Conservation (phyloP, 768 basidiomycete genomes). For the Psilocybe cyanescens region DNA sequence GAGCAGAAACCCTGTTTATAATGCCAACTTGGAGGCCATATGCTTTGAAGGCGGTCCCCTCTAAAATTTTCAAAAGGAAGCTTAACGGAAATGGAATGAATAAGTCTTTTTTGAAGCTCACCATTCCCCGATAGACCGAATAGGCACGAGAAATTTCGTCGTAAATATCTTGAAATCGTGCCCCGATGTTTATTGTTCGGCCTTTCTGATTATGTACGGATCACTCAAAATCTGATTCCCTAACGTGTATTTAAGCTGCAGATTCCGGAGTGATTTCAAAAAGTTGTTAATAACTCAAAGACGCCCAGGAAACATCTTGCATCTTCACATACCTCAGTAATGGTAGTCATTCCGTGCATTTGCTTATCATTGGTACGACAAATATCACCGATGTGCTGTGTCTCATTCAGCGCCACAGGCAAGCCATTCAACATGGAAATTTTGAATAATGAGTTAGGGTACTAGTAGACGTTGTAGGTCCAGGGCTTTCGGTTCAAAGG, state of each 20-base stretch:
- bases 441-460: conserved; percentile 37
- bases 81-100: not conserved
- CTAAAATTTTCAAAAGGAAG: not conserved
- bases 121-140: conserved; percentile 12
- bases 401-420: conserved; percentile 46
- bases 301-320: not conserved
- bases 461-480: conserved; percentile 13
- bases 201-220: conserved; percentile 32
- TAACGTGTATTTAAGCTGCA: conserved; percentile 38
- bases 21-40: not conserved
- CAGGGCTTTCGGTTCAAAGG: no score
- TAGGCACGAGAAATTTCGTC: conserved; percentile 29
- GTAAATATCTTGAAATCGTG: conserved; percentile 24
- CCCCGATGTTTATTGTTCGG: conserved; percentile 35
- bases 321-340: conserved; percentile 25
- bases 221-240: conserved; percentile 26
- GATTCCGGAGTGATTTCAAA: not conserved
- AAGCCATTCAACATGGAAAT: conserved; percentile 48
- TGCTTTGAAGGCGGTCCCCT: conserved; percentile 15
- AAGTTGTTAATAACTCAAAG: conserved; percentile 12
- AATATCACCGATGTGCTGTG: conserved; percentile 45
- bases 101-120: not conserved
- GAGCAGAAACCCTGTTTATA: not conserved
- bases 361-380: conserved; percentile 47
- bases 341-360: conserved; percentile 41